Evolutionary conservation across 2,329 filamentous ascomycete species (phyloP), one percentile per base, ranked within the genome.

Genomic region (Aspergillus sp.): DNA sequence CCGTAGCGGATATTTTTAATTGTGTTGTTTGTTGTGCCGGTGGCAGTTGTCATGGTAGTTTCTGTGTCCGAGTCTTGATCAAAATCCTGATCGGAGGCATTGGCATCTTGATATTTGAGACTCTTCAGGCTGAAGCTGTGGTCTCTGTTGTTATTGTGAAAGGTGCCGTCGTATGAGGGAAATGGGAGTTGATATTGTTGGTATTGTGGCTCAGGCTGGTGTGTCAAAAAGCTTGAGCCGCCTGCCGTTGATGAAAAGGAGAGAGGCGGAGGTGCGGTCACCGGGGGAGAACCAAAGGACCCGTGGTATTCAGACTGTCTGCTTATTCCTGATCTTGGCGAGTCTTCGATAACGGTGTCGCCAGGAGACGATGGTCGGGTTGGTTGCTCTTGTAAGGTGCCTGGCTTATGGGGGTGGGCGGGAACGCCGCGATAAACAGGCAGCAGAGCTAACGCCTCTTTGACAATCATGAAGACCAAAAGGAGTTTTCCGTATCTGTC

Each of bases 401-500:
- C 26, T 43, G 55, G 36, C 22, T 53, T 24, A n/a, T 41, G 15
- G 8, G 49, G 32, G 17, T 41, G n/a, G 7, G 49, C 30, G 7
- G 54, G 22, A 7, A 49, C 32, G 18, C 55, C 59, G 9, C 56
- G 64, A 47, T 68, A 70, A 30, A 69, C 55, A 15, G 68, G 59
- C 9, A 70, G 47, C 45, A 76, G 55, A 5, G 64, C 64, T 49
- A 76, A 55, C n/a, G 67, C 64, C 53, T 78, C 75, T 48, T 77
- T 74, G 4, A 68, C 67, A 15, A 66, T 64, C 70, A 77, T 76
- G 39, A 77, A 75, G 17, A 70, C 58, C 47, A 76, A 62, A 30
- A 77, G 67, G 15, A 70, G 60, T 55, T 74, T 74, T 18, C 74
- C 74, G 51, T 74, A 75, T 48, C 69, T 66, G 54, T 77, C 73